Base-by-base conservation (phyloP, 2,329 filamentous ascomycete species). In the Allantophomopsis lycopodina region DNA sequence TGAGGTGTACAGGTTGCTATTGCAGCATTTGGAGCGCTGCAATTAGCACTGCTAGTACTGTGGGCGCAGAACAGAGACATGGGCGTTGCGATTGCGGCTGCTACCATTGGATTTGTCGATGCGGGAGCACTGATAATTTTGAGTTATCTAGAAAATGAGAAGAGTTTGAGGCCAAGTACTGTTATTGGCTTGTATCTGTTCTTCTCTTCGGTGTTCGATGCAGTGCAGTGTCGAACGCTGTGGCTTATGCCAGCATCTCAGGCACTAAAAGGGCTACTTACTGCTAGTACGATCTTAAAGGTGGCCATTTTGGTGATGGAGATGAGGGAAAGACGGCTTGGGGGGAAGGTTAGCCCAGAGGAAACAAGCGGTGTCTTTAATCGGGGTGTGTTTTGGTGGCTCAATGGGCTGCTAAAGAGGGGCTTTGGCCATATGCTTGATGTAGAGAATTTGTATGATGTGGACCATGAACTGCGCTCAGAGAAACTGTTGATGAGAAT, bases 51-150 rank as follows among this genome's bases (percentile, higher is more conserved):
- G 14, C 7, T 34, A 6, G 32, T 34, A 15, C n/a, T 34, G n/a
- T 34, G 32, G 32, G 32, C 32, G 52, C 81, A 84, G 1, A 81
- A 79, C 58, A 83, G 86, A 48, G 74, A 69, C 17, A 91, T 68
- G 23, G 73, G 68, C 50, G 76, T 71, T 16, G 83, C 80, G 16
- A 89, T 70, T 18, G 72, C 73, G 10, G 81, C 73, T 2, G 84
- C 84, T 1, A 83, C 79, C 0, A 80, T 86, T 44, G 84, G 84
- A 35, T 76, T 79, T 0, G 85, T 91, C 57, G 85, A 79, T 0
- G 79, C 79, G 42, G 89, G 32, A 8, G 52, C 14, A 12, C 10
- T 38, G 17, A 10, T 10, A 10, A 7, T 15, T 23, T 20, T 38
- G 20, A 30, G 20, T 15, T 30, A 32, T 32, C 13, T 32, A 5